Percentiles rank a stretch among this genome's conserved stretches.
phyloP scores from a whole-genome alignment of 2,329 filamentous ascomycete genomes.

The Calonectria honghensis region DNA sequence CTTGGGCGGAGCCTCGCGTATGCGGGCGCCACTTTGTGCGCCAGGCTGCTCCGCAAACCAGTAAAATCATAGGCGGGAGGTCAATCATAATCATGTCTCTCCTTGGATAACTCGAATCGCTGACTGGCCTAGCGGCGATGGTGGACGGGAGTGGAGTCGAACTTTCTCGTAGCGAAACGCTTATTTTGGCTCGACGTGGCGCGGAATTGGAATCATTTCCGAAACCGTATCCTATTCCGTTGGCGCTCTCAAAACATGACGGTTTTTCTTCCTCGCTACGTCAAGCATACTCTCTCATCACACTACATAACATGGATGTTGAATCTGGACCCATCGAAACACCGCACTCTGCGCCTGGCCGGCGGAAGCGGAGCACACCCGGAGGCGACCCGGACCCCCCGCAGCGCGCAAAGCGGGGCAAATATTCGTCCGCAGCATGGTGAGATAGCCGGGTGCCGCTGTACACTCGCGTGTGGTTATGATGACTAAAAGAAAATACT shows the following conservation, averaged over 20 bases:
- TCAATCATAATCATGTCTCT: too few species aligned
- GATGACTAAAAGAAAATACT: not conserved
- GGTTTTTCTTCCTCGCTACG: not conserved
- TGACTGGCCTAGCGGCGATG: not conserved
- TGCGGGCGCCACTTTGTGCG: too few species aligned
- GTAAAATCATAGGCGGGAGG: too few species aligned
- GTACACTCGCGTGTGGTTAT: not conserved
- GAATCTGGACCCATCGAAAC: not conserved
- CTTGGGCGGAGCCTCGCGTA: too few species aligned
- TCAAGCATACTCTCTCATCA: not conserved
- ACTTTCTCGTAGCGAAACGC: not conserved
- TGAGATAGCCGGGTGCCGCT: not conserved
- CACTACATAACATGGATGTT: not conserved
- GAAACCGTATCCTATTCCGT: not conserved
- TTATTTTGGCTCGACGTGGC: constrained; percentile 1
- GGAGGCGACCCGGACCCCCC: not conserved
- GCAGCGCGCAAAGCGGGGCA: constrained; percentile 1
- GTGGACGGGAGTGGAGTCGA: not conserved
- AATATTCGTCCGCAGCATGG: constrained; percentile 1
- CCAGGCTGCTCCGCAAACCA: too few species aligned
- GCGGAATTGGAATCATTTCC: not conserved
- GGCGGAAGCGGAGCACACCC: not conserved
- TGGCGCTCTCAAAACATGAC: not conserved
- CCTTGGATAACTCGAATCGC: too few species aligned
- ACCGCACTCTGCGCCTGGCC: not conserved